Percentiles rank a stretch among this genome's conserved stretches.
Evolutionary conservation across 2,329 filamentous ascomycete genomes (phyloP).

Genomic region (Trichophyton equinum): DNA sequence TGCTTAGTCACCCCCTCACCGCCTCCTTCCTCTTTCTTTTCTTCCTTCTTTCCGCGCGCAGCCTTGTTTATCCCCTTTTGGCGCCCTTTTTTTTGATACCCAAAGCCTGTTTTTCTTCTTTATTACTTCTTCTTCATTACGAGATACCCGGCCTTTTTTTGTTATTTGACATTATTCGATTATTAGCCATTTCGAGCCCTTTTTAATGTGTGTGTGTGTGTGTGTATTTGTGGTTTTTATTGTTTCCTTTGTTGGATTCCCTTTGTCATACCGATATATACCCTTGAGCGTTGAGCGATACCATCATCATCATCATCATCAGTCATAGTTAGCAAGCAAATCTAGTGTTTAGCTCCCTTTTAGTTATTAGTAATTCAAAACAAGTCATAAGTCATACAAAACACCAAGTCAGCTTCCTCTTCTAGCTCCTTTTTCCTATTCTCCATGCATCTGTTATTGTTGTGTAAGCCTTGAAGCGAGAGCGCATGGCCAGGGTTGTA

Average conservation of each 20-base stretch:
- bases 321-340: background rate
- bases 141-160: background rate
- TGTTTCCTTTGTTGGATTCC: background rate
- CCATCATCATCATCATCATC: background rate
- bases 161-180: background rate
- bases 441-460: background rate
- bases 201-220: background rate
- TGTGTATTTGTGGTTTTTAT: background rate
- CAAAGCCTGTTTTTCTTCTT: background rate
- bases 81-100: background rate
- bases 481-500: background rate
- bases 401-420: too few species aligned
- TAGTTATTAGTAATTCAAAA: background rate
- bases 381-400: background rate
- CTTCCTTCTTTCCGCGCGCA: background rate
- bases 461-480: background rate
- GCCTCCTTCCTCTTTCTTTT: background rate
- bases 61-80: background rate
- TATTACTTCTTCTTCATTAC: background rate
- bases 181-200: too few species aligned
- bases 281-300: conserved; percentile 2
- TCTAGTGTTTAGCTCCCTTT: background rate
- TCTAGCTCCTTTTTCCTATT: background rate
- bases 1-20: background rate
- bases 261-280: background rate